Evolutionary conservation across 2,329 filamentous ascomycete species (phyloP).

Genomic region (Ophiosphaerella herpotricha): DNA sequence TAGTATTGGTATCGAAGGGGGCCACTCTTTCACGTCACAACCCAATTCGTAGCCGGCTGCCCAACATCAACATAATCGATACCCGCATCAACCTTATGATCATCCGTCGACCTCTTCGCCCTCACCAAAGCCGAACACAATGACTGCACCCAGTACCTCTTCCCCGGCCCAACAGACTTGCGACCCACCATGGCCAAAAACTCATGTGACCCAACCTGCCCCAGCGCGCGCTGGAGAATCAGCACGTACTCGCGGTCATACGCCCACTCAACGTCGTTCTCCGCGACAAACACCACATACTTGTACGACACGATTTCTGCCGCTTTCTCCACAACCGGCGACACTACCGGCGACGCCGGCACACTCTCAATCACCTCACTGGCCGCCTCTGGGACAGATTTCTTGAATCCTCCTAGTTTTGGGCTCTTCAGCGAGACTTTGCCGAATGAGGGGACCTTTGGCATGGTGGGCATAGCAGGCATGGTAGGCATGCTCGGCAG

Average conservation of each 20-base stretch:
- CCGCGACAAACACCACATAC: conserved; percentile 17
- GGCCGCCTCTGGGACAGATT: conserved; percentile 2
- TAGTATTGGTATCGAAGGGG: neutral
- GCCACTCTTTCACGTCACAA: conserved; percentile 6
- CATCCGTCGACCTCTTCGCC: conserved; percentile 7
- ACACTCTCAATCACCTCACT: conserved; percentile 5
- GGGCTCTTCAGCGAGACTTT: conserved; percentile 11
- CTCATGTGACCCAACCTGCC: conserved; percentile 7
- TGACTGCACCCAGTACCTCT: conserved; percentile 15
- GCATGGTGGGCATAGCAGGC: conserved; percentile 4
- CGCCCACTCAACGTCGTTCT: conserved; percentile 17
- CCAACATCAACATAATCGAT: conserved; percentile 12
- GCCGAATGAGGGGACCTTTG: conserved; percentile 15
- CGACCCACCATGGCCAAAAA: conserved; percentile 14
- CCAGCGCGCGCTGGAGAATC: conserved; percentile 9
- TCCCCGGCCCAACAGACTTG: conserved; percentile 13
- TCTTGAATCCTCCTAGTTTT: conserved; percentile 10
- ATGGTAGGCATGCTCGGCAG: neutral
- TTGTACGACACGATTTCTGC: conserved; percentile 11
- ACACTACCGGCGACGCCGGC: neutral
- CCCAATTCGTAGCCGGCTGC: conserved; percentile 13
- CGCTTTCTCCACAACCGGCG: conserved; percentile 7
- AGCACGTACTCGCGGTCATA: conserved; percentile 16
- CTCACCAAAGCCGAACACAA: conserved; percentile 12
- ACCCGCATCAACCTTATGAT: conserved; percentile 12